Percentiles rank a stretch among this genome's conserved stretches.
Evolutionary conservation across 108 stramenopile species (phyloP).

Genomic region (Stephanodiscus triporus): DNA sequence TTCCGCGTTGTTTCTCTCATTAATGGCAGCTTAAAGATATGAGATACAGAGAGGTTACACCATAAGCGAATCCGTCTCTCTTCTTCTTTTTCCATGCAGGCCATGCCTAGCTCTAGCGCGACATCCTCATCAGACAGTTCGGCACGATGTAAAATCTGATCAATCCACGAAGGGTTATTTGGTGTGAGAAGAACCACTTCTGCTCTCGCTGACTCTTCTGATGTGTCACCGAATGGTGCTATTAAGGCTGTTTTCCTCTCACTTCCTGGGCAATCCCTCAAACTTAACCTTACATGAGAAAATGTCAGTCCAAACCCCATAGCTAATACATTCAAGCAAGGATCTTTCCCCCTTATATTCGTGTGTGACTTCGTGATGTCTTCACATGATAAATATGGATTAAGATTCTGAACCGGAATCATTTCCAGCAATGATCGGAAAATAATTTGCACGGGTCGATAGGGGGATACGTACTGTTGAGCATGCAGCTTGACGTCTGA

Average conservation of each 20-base stretch:
- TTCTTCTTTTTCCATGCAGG: slow-evolving; percentile 45
- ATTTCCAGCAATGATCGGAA: slow-evolving; percentile 48
- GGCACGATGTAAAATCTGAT: slow-evolving; percentile 32
- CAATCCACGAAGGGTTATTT: slow-evolving; percentile 35
- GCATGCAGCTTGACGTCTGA: neutral
- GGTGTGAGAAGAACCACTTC: slow-evolving; percentile 18
- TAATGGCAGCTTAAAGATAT: neutral
- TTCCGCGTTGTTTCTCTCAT: neutral
- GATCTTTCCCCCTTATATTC: neutral
- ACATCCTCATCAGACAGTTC: slow-evolving; percentile 37
- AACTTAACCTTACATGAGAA: slow-evolving; percentile 18
- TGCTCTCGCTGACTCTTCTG: slow-evolving; percentile 5
- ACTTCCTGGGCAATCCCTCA: slow-evolving; percentile 4
- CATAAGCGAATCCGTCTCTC: slow-evolving; percentile 30
- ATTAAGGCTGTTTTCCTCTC: neutral
- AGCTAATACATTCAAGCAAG: slow-evolving; percentile 32
- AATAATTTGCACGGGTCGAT: slow-evolving; percentile 45
- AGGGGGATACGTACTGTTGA: slow-evolving; percentile 13
- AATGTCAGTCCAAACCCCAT: slow-evolving; percentile 39
- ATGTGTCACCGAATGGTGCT: neutral
- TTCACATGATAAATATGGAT: slow-evolving; percentile 4
- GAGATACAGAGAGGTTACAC: slow-evolving; percentile 9
- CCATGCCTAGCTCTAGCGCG: slow-evolving; percentile 32
- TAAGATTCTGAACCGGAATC: slow-evolving; percentile 29
- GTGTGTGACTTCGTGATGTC: neutral